Percentiles rank a stretch among this genome's conserved stretches.
Evolutionary conservation across 176 grass and related monocot genomes (phyloP).

Genomic region (Bonia amplexicaulis): DNA sequence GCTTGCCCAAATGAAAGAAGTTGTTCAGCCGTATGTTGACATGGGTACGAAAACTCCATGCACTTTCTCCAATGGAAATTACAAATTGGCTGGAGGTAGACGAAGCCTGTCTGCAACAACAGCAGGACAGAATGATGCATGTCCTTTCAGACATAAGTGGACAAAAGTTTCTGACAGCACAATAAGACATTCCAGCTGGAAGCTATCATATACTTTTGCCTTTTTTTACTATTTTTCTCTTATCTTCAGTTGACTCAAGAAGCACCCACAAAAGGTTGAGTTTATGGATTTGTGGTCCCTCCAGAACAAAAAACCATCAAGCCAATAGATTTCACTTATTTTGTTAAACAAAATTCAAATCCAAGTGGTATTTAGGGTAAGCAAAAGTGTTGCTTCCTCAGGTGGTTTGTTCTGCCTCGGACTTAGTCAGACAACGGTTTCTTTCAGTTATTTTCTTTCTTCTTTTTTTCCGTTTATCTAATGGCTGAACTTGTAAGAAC

Average conservation of each 20-base stretch:
- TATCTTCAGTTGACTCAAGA: constrained; percentile 32
- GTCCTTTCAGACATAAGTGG: constrained; percentile 9
- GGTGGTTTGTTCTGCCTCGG: too few relatives aligned
- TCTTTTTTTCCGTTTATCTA: too few relatives aligned
- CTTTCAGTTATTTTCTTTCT: too few relatives aligned
- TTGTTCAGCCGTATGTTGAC: not conserved
- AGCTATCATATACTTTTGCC: constrained; percentile 34
- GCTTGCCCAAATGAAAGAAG: not conserved
- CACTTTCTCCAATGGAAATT: not conserved
- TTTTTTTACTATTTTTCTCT: not conserved
- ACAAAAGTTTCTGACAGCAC: constrained; percentile 34
- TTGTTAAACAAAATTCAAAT: not conserved
- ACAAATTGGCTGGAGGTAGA: not conserved
- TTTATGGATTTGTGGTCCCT: constrained; percentile 17
- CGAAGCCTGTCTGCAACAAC: not conserved
- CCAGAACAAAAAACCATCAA: not conserved
- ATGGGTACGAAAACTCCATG: not conserved
- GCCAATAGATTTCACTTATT: not conserved
- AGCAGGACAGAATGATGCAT: constrained; percentile 21
- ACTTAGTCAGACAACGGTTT: too few relatives aligned
- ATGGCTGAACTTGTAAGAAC: too few relatives aligned
- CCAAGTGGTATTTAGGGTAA: not conserved
- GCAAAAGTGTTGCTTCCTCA: too few relatives aligned
- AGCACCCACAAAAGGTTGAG: not conserved
- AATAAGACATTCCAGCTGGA: constrained; percentile 40